phyloP scores from a whole-genome alignment of 768 basidiomycete species.

The Panellus pusillus region DNA sequence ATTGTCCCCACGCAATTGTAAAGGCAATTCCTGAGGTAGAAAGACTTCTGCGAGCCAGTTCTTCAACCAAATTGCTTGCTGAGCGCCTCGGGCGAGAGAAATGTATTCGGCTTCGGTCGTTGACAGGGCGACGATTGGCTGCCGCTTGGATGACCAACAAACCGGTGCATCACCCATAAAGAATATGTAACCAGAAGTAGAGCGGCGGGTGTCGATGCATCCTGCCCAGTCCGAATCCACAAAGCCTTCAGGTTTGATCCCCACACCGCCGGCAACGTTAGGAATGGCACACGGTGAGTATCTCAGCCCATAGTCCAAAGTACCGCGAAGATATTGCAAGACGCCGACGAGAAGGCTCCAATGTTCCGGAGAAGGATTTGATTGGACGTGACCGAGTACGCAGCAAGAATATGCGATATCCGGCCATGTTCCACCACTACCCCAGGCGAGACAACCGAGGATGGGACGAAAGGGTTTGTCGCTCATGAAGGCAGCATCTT shows the following conservation, averaged over 20 bases:
- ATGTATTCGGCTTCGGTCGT: slow-evolving; percentile 22
- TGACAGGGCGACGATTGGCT: slow-evolving; percentile 22
- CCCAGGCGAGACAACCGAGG: slow-evolving; percentile 23
- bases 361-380: slow-evolving; percentile 26
- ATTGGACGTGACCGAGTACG: slow-evolving; percentile 14
- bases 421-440: slow-evolving; percentile 6
- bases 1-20: slow-evolving; percentile 27
- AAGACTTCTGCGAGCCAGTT: slow-evolving; percentile 12
- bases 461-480: slow-evolving; percentile 20
- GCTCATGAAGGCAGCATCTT: slow-evolving; percentile 15
- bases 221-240: slow-evolving; percentile 34
- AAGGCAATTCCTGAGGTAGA: slow-evolving; percentile 3
- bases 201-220: slow-evolving; percentile 24
- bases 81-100: slow-evolving; percentile 7
- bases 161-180: slow-evolving; percentile 28
- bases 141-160: slow-evolving; percentile 32
- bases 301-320: slow-evolving; percentile 23
- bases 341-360: slow-evolving; percentile 29
- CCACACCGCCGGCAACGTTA: not conserved
- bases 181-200: slow-evolving; percentile 32
- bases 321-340: slow-evolving; percentile 32
- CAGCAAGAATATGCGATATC: slow-evolving; percentile 16
- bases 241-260: slow-evolving; percentile 18
- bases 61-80: slow-evolving; percentile 26
- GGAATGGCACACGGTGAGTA: slow-evolving; percentile 8